These are phyloP conservation scores for Cetraspora pellucida DNA, from an alignment of 192 early-diverging fungal species.

Conservation along the genomic window DNA sequence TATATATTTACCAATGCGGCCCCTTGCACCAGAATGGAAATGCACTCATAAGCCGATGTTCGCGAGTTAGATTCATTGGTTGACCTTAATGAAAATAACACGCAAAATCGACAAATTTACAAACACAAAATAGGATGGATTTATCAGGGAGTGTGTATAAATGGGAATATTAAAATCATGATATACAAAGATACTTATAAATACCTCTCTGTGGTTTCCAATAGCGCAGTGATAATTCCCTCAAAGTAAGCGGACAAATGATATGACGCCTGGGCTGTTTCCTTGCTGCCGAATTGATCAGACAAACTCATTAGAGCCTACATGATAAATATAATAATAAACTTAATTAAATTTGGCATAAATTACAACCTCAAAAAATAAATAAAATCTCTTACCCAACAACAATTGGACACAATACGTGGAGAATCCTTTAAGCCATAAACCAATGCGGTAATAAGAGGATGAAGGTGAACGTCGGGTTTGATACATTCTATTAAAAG, in stretches of 20 bases:
- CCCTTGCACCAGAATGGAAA: conserved; percentile 76
- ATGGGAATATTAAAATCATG: background rate
- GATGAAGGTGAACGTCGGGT: conserved; percentile 70
- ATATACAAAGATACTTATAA: background rate
- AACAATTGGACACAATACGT: conserved; percentile 93
- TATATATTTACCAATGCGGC: conserved; percentile 56
- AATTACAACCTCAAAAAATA: background rate
- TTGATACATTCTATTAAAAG: conserved; percentile 74
- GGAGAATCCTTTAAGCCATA: conserved; percentile 82
- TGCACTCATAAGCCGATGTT: conserved; percentile 92
- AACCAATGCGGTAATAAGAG: conserved; percentile 75
- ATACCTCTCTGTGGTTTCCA: conserved; percentile 73
- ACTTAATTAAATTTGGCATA: background rate
- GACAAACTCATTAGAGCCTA: conserved; percentile 89
- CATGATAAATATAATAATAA: conserved; percentile 1
- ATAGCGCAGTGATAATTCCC: conserved; percentile 71
- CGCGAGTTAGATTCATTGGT: conserved; percentile 85
- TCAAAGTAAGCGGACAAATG: conserved; percentile 86
- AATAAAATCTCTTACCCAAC: conserved; percentile 64
- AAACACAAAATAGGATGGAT: background rate
- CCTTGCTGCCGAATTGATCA: conserved; percentile 70
- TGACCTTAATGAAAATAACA: conserved; percentile 29
- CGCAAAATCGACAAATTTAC: background rate
- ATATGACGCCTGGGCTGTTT: conserved; percentile 62
- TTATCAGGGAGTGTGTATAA: background rate